A percentile compares a stretch with the other conserved stretches of the same genome.
These are phyloP conservation scores for Hericium rajendrae DNA, from an alignment of 768 basidiomycete species.

Conservation along the genomic window DNA sequence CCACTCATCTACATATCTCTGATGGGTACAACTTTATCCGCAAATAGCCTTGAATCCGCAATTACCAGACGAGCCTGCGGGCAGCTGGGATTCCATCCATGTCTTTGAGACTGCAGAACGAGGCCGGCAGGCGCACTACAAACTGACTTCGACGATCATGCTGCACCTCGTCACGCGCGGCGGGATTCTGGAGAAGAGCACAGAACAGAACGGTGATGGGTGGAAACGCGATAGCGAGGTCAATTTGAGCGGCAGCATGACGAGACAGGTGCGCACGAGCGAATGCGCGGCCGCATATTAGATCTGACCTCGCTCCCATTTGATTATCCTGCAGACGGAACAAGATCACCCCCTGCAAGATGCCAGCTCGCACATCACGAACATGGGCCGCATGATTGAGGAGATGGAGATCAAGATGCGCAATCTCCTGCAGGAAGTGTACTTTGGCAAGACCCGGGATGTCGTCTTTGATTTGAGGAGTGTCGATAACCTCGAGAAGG, in stretches of 20 bases:
- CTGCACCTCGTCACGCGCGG: constrained; percentile 66
- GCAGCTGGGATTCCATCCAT: constrained; percentile 97
- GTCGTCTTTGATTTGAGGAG: constrained; percentile 89
- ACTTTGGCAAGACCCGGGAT: constrained; percentile 95
- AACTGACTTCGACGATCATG: constrained; percentile 96
- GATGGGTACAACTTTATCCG: background rate
- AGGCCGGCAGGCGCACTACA: constrained; percentile 89
- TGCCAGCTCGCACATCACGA: constrained; percentile 76
- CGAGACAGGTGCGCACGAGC: constrained; percentile 60
- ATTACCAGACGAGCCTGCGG: constrained; percentile 52
- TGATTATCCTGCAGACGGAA: constrained; percentile 46
- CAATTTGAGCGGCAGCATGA: constrained; percentile 91
- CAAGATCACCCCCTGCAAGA: constrained; percentile 81
- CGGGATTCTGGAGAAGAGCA: constrained; percentile 6
- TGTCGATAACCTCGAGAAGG: constrained; percentile 75
- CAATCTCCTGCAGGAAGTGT: constrained; percentile 87
- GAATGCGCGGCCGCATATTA: background rate
- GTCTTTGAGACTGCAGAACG: constrained; percentile 94
- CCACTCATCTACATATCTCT: background rate
- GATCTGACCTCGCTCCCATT: background rate
- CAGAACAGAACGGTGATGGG: constrained; percentile 29
- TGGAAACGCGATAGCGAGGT: constrained; percentile 67
- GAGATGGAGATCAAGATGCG: constrained; percentile 99
- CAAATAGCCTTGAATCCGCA: constrained; percentile 50
- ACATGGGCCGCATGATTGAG: constrained; percentile 93